Conservation (phyloP, 2,329 filamentous ascomycete genomes). For the Trichoderma gracile region DNA sequence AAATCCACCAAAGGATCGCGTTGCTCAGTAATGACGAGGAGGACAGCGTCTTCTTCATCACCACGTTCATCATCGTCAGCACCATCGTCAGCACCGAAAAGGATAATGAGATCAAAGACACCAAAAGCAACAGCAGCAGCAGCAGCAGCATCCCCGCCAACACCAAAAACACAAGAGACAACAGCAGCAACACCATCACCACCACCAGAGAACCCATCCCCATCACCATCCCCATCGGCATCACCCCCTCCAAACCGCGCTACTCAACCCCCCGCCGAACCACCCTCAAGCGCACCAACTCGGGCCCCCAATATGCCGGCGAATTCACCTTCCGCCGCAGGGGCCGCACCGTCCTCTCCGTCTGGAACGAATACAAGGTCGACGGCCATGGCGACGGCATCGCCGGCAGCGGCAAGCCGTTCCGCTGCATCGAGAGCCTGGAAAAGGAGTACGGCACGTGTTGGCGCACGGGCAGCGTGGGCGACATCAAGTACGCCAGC, state of each 20-base stretch:
- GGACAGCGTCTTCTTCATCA: background rate
- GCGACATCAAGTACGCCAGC: slow-evolving; percentile 33
- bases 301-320: slow-evolving; percentile 23
- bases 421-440: slow-evolving; percentile 30
- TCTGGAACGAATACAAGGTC: slow-evolving; percentile 34
- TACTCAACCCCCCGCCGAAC: slow-evolving; percentile 30
- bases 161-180: background rate
- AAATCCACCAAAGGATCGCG: too few relatives aligned
- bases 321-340: slow-evolving; percentile 32
- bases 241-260: slow-evolving; percentile 21
- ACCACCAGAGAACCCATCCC: background rate
- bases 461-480: slow-evolving; percentile 29
- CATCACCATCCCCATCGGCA: slow-evolving; percentile 21
- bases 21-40: too few relatives aligned
- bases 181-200: background rate
- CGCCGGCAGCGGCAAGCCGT: slow-evolving; percentile 22
- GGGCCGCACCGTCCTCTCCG: slow-evolving; percentile 30
- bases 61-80: background rate
- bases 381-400: slow-evolving; percentile 26
- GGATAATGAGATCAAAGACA: too few relatives aligned
- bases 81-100: background rate
- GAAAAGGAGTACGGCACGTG: slow-evolving; percentile 30
- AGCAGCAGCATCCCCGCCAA: background rate
- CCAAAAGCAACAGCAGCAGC: too few relatives aligned
- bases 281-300: slow-evolving; percentile 27